phyloP scores from a whole-genome alignment of 2,329 filamentous ascomycete genomes.

The Paecilomyces niveus region DNA sequence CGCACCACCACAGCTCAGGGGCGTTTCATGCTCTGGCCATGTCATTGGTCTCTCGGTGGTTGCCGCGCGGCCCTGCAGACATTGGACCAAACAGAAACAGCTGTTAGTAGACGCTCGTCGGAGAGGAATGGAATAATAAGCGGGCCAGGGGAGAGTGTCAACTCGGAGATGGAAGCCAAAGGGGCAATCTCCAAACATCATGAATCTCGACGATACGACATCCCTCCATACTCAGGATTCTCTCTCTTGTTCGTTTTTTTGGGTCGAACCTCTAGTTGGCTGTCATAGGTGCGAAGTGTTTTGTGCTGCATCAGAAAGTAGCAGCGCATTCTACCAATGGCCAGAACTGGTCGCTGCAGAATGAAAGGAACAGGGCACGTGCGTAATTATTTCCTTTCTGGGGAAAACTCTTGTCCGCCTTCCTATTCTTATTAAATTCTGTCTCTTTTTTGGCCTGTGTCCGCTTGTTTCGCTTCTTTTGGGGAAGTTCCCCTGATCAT shows the following conservation, averaged over 20 bases:
- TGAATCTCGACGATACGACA: not conserved
- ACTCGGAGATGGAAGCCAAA: not conserved
- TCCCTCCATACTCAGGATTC: too few relatives aligned
- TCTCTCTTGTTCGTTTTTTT: too few relatives aligned
- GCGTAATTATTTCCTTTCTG: not conserved
- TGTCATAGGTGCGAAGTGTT: not conserved
- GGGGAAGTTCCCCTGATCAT: too few relatives aligned
- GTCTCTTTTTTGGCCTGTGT: too few relatives aligned
- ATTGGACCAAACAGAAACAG: not conserved
- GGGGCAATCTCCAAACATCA: not conserved
- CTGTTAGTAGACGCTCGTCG: not conserved
- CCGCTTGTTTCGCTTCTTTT: too few relatives aligned
- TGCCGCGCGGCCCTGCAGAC: not conserved
- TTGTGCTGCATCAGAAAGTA: not conserved
- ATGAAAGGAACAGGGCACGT: not conserved
- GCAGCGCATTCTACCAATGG: not conserved
- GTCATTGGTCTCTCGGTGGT: not conserved
- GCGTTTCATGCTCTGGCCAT: not conserved
- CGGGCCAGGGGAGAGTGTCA: not conserved
- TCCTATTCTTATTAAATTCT: too few relatives aligned
- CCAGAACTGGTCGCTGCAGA: not conserved
- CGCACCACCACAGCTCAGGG: not conserved
- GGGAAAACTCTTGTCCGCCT: not conserved
- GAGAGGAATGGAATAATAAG: not conserved
- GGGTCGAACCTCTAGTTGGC: not conserved